Evolutionary conservation across 2,329 filamentous ascomycete genomes (phyloP), one percentile per base, ranked within the genome.

Genomic region (Lecanicillium sp.): DNA sequence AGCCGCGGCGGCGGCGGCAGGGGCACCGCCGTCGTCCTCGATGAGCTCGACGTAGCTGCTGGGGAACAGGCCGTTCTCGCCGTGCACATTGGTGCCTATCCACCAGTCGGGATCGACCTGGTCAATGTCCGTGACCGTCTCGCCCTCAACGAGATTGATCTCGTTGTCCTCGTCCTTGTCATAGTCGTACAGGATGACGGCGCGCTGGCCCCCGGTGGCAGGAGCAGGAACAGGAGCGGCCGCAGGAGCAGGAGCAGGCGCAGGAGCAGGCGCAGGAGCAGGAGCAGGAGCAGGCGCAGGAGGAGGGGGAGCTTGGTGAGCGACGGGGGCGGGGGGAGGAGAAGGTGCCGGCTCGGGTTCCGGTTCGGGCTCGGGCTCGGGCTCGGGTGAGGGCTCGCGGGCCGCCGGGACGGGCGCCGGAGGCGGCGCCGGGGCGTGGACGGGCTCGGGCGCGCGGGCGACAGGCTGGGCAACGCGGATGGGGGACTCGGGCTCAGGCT

Each of bases 71-170:
- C 93, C 93, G 50, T 76, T 84, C 66, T 96, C 89, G 58, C 93
- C 93, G 52, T 74, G 76, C 19, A 77, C 71, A 70, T 97, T 98
- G 56, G 86, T 87, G 36, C 94, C 93, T 79, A 95, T 86, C 93
- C 93, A 98, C 93, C 93, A 98, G 63, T 98, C 91, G 44, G 94
- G 86, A 58, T 97, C 93, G 2, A 98, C 89, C 87, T 94, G 94
- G 54, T 97, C 89, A 59, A 98, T 95, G 62, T 95, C 85, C 20
- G 79, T 90, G 30, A 98, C 85, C 54, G 84, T 80, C 59, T 96
- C 87, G 53, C 90, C 90, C 68, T 98, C 93, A 21, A 79, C 76
- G 15, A 98, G 77, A 55, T 95, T 90, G 49, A 98, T 80, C 69
- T 98, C 93, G 60, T 98, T 98, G 56, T 95, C 90, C 66, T 98